Evolutionary conservation across 108 stramenopile genomes (phyloP), one percentile per base, ranked within the genome.

Genomic region (Cyclostephanos tholiformis): DNA sequence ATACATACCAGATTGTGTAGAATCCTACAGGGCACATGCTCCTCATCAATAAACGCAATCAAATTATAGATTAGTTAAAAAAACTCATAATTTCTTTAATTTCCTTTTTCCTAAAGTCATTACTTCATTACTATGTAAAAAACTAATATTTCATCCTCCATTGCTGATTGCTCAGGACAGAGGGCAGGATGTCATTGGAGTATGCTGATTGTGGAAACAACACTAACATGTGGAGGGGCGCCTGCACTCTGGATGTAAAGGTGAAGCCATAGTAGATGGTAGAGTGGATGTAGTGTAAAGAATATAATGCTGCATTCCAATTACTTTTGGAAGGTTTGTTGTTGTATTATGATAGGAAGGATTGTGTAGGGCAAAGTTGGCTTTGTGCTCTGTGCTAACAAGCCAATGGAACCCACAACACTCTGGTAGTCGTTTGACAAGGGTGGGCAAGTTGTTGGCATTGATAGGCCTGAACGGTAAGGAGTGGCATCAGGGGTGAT

Each of bases 401-500:
- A 69, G 35, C 62, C 68, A 57, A 75, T 57, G 46, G 57, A 59
- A 0, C 74, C 74, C 11, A 67, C 65, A 29, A 66, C 59, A 27
- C 59, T 38, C 63, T 76, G 67, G 46, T 76, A 76, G 51, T 0
- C 44, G 58, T 6, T 59, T 32, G 10, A 39, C 49, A 53, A 67
- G 66, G 2, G 52, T 19, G 20, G 58, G 44, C 17, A 67, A 67
- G 16, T 75, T 65, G 2, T 62, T 39, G 2, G 59, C 8, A 76
- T 76, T 11, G 66, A 60, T 12, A 68, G n/a, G 3, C 75, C 75
- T 16, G 73, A 74, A 3, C 74, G 68, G 25, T 80, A 80, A 4
- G 79, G 79, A 7, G 61, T 75, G 56, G 67, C 67, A 6, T 67
- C 30, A 13, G 75, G 67, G 27, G 32, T 52, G 6, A 23, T 59